A percentile compares a stretch with the other conserved stretches of the same genome.
These are phyloP conservation scores for Luzula sylvatica DNA, from an alignment of 176 grass and related monocot genomes.

Conservation along the genomic window DNA sequence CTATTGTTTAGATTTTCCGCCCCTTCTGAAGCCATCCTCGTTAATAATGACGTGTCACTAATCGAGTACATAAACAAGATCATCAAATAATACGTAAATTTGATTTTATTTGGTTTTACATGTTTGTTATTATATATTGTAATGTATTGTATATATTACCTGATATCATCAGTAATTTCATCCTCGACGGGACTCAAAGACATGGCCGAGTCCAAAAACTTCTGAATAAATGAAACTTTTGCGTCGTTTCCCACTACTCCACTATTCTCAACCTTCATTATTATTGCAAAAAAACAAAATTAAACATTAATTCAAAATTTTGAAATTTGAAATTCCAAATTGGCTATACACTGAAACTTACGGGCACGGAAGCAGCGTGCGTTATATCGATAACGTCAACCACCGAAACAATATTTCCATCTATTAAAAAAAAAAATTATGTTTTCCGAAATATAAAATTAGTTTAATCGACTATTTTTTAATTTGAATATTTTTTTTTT, in stretches of 20 bases:
- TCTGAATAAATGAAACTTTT: constrained; percentile 48
- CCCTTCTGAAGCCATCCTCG: constrained; percentile 39
- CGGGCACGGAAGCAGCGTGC: constrained; percentile 40
- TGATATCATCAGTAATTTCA: constrained; percentile 36
- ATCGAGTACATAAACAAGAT: neutral
- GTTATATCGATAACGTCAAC: constrained; percentile 63
- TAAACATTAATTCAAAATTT: neutral
- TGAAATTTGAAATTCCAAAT: neutral
- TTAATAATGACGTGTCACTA: constrained; percentile 34
- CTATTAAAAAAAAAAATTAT: constrained; percentile 18
- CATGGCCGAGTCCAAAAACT: constrained; percentile 72
- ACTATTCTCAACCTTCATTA: constrained; percentile 36
- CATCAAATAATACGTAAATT: neutral
- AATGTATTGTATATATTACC: no score
- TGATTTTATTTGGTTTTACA: neutral
- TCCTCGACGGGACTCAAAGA: constrained; percentile 42
- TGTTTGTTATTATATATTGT: neutral
- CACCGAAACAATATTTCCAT: constrained; percentile 50
- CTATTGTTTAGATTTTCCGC: constrained; percentile 16
- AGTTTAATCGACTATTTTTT: neutral
- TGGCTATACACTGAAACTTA: constrained; percentile 14
- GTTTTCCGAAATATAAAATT: neutral
- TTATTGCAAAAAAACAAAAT: constrained; percentile 11
- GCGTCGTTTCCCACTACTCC: constrained; percentile 17
- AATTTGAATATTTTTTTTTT: neutral